phyloP scores from a whole-genome alignment of 306 rosid species.

The Biancaea sappan region DNA sequence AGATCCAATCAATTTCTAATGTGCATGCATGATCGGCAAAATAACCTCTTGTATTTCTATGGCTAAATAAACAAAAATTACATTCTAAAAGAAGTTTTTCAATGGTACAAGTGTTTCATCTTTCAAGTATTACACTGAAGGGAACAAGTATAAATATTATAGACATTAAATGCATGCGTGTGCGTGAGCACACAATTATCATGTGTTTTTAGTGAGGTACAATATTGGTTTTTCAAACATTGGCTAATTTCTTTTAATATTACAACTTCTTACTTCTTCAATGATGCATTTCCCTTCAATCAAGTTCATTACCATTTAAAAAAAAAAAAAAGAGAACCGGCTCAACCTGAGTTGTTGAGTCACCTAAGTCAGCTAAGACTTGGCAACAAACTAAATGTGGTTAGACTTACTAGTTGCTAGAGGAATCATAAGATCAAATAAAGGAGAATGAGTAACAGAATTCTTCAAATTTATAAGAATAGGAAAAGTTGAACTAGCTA shows the following conservation, averaged over 20 bases:
- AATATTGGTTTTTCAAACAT: constrained; percentile 7
- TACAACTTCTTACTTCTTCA: constrained; percentile 21
- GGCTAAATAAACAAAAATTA: not conserved
- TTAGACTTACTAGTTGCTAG: too few relatives aligned
- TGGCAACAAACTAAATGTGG: too few relatives aligned
- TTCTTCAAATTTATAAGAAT: too few relatives aligned
- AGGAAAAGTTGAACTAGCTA: too few relatives aligned
- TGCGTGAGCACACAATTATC: not conserved
- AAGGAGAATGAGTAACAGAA: too few relatives aligned
- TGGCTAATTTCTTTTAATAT: constrained; percentile 8
- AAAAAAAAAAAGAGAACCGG: too few relatives aligned
- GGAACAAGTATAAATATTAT: not conserved
- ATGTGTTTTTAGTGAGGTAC: not conserved
- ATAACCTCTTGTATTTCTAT: not conserved
- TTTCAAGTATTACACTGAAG: not conserved
- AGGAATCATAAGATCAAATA: too few relatives aligned
- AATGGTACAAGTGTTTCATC: not conserved
- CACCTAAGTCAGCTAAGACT: too few relatives aligned
- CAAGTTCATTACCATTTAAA: too few relatives aligned
- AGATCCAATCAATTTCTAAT: not conserved
- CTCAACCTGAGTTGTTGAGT: too few relatives aligned
- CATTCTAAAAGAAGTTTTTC: not conserved
- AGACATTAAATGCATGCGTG: not conserved
- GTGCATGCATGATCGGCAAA: not conserved
- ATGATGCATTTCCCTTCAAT: constrained; percentile 36